Percentiles rank a stretch among this genome's conserved stretches.
Conservation (phyloP, 2,329 filamentous ascomycete species). For the Colletotrichum sp. region DNA sequence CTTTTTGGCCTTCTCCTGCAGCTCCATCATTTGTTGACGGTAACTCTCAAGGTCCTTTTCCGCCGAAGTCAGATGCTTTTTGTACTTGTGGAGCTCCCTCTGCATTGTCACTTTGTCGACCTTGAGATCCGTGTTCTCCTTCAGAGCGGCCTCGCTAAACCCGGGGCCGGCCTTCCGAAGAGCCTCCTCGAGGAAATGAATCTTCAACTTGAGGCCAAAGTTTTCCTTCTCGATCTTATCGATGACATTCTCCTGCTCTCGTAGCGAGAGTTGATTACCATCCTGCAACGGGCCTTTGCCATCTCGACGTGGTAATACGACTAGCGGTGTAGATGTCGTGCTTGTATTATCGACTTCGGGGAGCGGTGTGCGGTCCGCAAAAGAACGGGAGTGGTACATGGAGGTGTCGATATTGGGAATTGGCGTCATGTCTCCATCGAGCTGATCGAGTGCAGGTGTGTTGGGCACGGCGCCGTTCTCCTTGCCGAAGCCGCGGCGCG, state of each 20-base stretch:
- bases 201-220: constrained; percentile 94
- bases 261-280: constrained; percentile 87
- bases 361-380: constrained; percentile 69
- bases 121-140: constrained; percentile 96
- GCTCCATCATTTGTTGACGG: constrained; percentile 78
- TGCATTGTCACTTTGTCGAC: constrained; percentile 91
- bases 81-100: constrained; percentile 83
- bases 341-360: constrained; percentile 82
- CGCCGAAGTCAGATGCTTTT: constrained; percentile 81
- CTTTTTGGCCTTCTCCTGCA: constrained; percentile 81
- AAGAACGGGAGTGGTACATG: constrained; percentile 69
- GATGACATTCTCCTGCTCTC: constrained; percentile 94
- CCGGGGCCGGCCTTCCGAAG: constrained; percentile 86
- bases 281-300: constrained; percentile 76
- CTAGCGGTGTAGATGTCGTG: constrained; percentile 81
- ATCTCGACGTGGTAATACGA: constrained; percentile 67
- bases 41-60: constrained; percentile 89
- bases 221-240: constrained; percentile 98
- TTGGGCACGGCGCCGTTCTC: constrained; percentile 64
- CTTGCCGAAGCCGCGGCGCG: constrained; percentile 63
- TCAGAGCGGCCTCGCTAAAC: constrained; percentile 86
- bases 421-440: constrained; percentile 75
- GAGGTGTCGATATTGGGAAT: constrained; percentile 78
- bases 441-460: constrained; percentile 73
- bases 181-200: constrained; percentile 94